Percentiles rank a stretch among this genome's conserved stretches.
phyloP scores from a whole-genome alignment of 2,329 filamentous ascomycete genomes.

The Exophiala alcalophila region DNA sequence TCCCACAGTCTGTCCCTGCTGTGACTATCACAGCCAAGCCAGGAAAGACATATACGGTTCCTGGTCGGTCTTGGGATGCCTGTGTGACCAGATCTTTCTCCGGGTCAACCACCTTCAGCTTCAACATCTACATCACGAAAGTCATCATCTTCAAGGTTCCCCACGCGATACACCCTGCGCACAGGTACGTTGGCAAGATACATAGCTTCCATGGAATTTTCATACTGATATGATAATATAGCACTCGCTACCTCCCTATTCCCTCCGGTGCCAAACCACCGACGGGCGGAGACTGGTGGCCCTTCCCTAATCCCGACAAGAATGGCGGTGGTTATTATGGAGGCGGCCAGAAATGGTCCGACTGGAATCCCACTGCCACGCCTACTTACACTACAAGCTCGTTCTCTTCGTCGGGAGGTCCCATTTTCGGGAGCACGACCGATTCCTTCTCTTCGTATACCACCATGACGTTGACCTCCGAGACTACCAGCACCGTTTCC shows the following conservation, averaged over 20 bases:
- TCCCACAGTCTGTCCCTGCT: conserved; percentile 17
- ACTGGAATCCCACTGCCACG: conserved; percentile 5
- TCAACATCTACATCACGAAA: conserved; percentile 14
- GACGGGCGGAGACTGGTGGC: conserved; percentile 8
- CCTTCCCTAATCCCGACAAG: conserved; percentile 10
- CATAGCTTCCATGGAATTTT: conserved; percentile 1
- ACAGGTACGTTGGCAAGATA: conserved; percentile 4
- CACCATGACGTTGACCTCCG: no score
- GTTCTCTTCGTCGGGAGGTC: not conserved
- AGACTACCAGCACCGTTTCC: no score
- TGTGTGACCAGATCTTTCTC: conserved; percentile 19
- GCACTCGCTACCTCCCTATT: no score
- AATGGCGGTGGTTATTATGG: conserved; percentile 6
- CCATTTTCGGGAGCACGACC: not conserved
- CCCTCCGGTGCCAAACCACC: not conserved
- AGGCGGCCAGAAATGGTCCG: conserved; percentile 8
- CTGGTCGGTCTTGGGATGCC: conserved; percentile 15
- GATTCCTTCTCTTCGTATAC: no score
- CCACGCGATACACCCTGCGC: conserved; percentile 5
- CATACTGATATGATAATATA: not conserved
- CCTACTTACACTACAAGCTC: not conserved
- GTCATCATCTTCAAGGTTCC: conserved; percentile 14
- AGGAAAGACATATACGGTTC: conserved; percentile 8
- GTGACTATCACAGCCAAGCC: conserved; percentile 13
- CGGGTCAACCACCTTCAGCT: conserved; percentile 9